Conservation (phyloP, 352 stramenopile genomes). For the Pythium graminicola region DNA sequence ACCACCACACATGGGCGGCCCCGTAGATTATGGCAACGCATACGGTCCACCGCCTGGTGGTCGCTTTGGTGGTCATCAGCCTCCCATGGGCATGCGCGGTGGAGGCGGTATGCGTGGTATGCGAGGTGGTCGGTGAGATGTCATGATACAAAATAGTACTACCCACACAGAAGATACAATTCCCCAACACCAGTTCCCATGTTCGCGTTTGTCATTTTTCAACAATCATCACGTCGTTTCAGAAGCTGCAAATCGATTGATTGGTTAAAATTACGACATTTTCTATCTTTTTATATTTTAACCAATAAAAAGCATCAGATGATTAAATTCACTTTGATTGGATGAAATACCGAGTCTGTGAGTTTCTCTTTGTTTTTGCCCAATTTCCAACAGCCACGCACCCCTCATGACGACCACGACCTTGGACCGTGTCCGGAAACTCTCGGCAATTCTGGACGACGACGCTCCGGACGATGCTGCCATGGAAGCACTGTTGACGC, state of each 20-base stretch:
- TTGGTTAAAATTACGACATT: conserved; percentile 1
- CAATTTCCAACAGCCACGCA: background rate
- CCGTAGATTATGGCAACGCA: conserved; percentile 42
- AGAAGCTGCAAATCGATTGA: conserved; percentile 7
- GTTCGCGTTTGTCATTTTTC: background rate
- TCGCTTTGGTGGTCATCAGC: conserved; percentile 34
- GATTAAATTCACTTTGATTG: background rate
- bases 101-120: conserved; percentile 39
- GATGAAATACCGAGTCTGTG: background rate
- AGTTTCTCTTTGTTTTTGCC: background rate
- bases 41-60: conserved; percentile 49
- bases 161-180: too few relatives aligned
- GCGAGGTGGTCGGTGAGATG: conserved; percentile 40
- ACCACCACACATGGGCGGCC: conserved; percentile 6
- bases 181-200: too few relatives aligned
- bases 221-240: background rate
- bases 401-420: conserved; percentile 24
- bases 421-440: conserved; percentile 67
- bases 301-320: background rate
- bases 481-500: conserved; percentile 40
- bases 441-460: conserved; percentile 76
- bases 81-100: conserved; percentile 37
- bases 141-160: too few relatives aligned
- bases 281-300: background rate
- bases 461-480: conserved; percentile 50